A percentile compares a stretch with the other conserved stretches of the same genome.
Conservation (phyloP, 2,329 filamentous ascomycete species). For the Aureobasidium zeae region DNA sequence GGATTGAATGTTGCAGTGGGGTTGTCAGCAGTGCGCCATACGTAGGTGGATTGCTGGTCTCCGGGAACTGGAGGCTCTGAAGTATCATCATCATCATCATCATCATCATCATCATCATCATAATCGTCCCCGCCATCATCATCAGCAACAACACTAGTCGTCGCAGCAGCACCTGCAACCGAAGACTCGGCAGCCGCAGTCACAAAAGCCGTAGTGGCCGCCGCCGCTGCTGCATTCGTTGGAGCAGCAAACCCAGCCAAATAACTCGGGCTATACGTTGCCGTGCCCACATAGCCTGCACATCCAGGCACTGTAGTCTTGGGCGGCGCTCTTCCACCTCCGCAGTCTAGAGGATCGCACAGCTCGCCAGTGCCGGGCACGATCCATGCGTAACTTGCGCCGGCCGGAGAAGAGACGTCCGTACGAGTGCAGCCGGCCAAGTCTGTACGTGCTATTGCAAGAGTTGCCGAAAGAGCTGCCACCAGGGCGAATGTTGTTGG, state of each 20-base stretch:
- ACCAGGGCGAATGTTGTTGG: too few relatives aligned
- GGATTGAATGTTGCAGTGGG: background rate
- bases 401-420: constrained; percentile 29
- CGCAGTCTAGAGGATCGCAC: constrained; percentile 57
- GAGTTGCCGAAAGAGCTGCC: background rate
- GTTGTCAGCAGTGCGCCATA: background rate
- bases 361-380: constrained; percentile 56
- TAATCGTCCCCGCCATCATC: background rate
- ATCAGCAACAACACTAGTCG: background rate
- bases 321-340: constrained; percentile 48
- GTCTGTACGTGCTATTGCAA: constrained; percentile 30
- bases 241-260: constrained; percentile 28
- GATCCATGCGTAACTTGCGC: constrained; percentile 48
- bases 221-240: background rate
- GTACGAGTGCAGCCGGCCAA: constrained; percentile 37
- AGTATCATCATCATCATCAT: background rate
- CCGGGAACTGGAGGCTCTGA: background rate
- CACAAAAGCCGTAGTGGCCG: background rate
- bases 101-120: background rate
- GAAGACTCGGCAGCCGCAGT: background rate
- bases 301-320: constrained; percentile 55
- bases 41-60: background rate
- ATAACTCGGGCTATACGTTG: constrained; percentile 45
- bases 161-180: background rate
- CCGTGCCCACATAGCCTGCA: constrained; percentile 45